Evolutionary conservation across 2,329 filamentous ascomycete species (phyloP).

Genomic region (Chrysoporthe deuterocubensis): DNA sequence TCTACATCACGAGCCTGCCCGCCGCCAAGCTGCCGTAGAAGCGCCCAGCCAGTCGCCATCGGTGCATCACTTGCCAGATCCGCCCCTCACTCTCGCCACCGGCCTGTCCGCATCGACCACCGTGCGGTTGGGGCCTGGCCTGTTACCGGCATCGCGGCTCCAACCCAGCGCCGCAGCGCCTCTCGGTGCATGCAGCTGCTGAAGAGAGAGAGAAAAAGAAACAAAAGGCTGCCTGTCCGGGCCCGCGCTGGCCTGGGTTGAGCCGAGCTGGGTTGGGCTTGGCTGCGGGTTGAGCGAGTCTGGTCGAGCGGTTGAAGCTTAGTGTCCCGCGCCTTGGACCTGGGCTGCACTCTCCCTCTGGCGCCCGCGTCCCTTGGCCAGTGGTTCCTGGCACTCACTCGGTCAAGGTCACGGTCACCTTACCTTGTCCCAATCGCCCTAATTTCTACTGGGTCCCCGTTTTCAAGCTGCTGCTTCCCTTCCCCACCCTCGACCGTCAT

Average conservation of each 20-base stretch:
- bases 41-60: not conserved
- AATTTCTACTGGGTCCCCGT: constrained; percentile 21
- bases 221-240: no score
- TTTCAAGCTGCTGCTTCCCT: constrained; percentile 21
- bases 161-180: not conserved
- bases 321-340: constrained; percentile 16
- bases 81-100: not conserved
- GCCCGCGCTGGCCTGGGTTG: not conserved
- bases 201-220: not conserved
- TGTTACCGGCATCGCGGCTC: not conserved
- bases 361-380: constrained; percentile 15
- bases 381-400: constrained; percentile 20
- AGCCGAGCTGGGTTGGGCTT: constrained; percentile 9
- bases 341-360: constrained; percentile 19
- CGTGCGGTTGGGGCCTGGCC: not conserved
- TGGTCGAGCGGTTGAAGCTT: constrained; percentile 24
- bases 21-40: not conserved
- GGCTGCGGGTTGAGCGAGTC: constrained; percentile 21
- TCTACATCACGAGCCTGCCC: not conserved
- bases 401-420: constrained; percentile 24
- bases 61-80: not conserved
- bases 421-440: constrained; percentile 20
- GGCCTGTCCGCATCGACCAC: not conserved
- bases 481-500: constrained; percentile 24
- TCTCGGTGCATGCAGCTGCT: not conserved